Conservation (phyloP, 2,329 filamentous ascomycete species). For the Geosmithia flava region DNA sequence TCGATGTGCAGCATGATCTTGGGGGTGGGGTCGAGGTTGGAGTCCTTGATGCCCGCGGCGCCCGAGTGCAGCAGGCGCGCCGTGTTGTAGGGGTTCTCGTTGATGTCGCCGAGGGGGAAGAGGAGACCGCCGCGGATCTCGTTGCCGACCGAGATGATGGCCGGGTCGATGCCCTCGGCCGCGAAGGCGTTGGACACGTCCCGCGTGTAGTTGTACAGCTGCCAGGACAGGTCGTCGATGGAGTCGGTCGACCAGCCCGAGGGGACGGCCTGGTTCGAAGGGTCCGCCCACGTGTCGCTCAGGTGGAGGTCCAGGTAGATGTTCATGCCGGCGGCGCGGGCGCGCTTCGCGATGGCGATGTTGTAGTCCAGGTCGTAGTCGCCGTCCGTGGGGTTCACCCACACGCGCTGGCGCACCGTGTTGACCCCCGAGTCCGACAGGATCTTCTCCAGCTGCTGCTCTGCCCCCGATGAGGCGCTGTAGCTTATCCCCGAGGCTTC, state of each 20-base stretch:
- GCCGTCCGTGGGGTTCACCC: conserved; percentile 55
- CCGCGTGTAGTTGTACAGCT: conserved; percentile 58
- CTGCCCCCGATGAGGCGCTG: conserved; percentile 39
- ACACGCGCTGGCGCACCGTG: conserved; percentile 57
- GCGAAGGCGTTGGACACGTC: conserved; percentile 49
- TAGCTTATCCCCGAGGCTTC: conserved; percentile 50
- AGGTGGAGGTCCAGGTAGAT: conserved; percentile 54
- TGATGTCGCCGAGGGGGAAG: conserved; percentile 46
- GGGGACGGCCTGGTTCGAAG: conserved; percentile 48
- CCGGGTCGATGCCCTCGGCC: conserved; percentile 37
- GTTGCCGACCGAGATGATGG: conserved; percentile 60
- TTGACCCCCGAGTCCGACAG: conserved; percentile 51
- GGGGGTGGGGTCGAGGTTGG: conserved; percentile 39
- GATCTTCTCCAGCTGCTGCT: conserved; percentile 48
- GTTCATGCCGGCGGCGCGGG: conserved; percentile 47
- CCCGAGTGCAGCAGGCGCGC: conserved; percentile 53
- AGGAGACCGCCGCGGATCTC: conserved; percentile 58
- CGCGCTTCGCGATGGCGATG: conserved; percentile 51
- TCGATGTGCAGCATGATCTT: conserved; percentile 66
- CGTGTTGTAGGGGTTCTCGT: conserved; percentile 44
- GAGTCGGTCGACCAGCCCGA: conserved; percentile 46
- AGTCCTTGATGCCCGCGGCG: conserved; percentile 52
- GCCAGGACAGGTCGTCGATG: conserved; percentile 44
- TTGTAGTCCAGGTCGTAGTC: conserved; percentile 62
- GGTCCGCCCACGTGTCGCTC: conserved; percentile 62